A percentile compares a stretch with the other conserved stretches of the same genome.
phyloP scores from a whole-genome alignment of 2,329 filamentous ascomycete species.

The Metarhizium robertsii region DNA sequence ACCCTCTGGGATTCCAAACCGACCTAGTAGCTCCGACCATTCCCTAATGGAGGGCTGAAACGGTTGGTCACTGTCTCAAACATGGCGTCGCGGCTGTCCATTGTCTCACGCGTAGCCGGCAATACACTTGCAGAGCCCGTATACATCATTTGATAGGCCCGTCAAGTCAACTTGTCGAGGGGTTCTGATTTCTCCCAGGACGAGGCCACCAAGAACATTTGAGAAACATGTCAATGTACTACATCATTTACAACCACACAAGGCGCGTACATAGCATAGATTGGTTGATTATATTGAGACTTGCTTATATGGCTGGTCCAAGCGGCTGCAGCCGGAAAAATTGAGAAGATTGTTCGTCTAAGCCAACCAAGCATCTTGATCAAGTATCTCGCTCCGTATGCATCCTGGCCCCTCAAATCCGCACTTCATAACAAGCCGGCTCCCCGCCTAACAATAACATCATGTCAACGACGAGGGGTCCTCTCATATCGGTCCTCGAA shows the following conservation, averaged over 20 bases:
- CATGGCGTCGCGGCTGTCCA: not conserved
- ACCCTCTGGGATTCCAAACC: too few species aligned
- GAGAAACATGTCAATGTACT: not conserved
- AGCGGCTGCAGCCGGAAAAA: constrained; percentile 4
- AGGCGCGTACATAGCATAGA: not conserved
- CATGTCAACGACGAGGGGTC: not conserved
- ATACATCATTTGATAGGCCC: too few species aligned
- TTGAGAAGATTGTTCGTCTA: not conserved
- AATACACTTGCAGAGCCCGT: not conserved
- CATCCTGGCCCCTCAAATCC: constrained; percentile 1
- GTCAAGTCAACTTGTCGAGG: not conserved
- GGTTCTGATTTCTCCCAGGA: not conserved
- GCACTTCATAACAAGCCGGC: not conserved
- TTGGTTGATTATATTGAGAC: constrained; percentile 6
- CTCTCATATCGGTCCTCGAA: not conserved
- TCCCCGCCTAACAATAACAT: not conserved
- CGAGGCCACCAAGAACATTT: not conserved
- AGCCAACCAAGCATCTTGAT: constrained; percentile 4
- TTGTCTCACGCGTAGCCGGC: not conserved
- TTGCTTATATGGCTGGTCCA: constrained; percentile 4
- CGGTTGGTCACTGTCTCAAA: not conserved
- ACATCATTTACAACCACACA: not conserved
- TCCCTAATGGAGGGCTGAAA: too few species aligned
- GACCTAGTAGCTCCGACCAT: too few species aligned
- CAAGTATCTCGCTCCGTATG: not conserved